Evolutionary conservation across 129 eudicot species (phyloP), one percentile per base, ranked within the genome.

Genomic region (Deinandra increscens): DNA sequence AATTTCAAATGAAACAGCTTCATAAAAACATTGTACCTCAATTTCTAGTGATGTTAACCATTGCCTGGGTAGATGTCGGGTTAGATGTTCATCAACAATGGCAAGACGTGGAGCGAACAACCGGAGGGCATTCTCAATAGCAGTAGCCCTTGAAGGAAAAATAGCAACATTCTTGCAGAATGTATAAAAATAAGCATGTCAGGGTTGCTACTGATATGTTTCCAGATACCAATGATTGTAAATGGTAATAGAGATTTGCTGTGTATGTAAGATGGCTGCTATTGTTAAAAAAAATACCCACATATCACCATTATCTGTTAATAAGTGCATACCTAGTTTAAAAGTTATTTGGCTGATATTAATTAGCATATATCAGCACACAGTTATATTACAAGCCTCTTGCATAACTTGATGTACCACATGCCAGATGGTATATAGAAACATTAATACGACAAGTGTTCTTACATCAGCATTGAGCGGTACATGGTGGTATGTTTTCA

Each of bases 61-160:
- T 60, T 86, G 83, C 76, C 67, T 84, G 53, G 98, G 98, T 60
- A 93, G 78, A 72, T 93, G 73, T 13, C 88, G 66, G 45, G 86
- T 76, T 72, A 93, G 76, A 68, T 86, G 95, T 71, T 93, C 98
- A 81, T 93, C 98, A 69, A 93, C 96, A 79, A 93, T 87, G 77
- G 98, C 98, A 50, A 93, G 96, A 46, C 84, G 85, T 12, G 98
- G 98, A 42, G 95, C 79, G 75, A 93, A 89, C 74, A 93, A 49
- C 20, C 90, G 91, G 41, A 93, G 76, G 46, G 89, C 83, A 71
- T 90, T 89, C 80, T 93, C 98, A 22, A 93, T 93, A 17, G 96
- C 98, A 53, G 86, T 92, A 72, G 88, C 81, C 79, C 98, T 93
- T 49, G 98, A 93, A 81, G 98, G 98, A 80, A 93, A 89, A 41